phyloP scores from a whole-genome alignment of 2,329 filamentous ascomycete genomes.

The Clarireedia paspali region DNA sequence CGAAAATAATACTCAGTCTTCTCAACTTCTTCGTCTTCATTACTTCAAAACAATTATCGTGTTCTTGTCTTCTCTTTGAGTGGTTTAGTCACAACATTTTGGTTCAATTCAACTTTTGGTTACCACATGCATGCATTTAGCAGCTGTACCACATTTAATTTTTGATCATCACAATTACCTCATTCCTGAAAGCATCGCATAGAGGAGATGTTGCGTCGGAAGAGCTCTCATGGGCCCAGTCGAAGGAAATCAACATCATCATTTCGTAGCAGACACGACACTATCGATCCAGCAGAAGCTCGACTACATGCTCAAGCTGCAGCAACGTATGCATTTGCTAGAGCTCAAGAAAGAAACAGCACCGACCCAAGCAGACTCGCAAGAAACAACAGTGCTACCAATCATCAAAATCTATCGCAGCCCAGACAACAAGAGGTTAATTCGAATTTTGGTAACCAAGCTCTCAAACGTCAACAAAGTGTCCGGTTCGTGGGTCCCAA shows the following conservation, averaged over 20 bases:
- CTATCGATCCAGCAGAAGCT: constrained; percentile 41
- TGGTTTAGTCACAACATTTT: constrained; percentile 6
- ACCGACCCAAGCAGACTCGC: constrained; percentile 27
- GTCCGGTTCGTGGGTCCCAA: constrained; percentile 40
- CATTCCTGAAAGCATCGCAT: constrained; percentile 16
- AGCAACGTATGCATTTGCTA: constrained; percentile 51
- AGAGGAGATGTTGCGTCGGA: constrained; percentile 28
- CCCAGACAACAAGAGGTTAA: constrained; percentile 16
- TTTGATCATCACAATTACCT: constrained; percentile 22
- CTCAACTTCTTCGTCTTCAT: constrained; percentile 32
- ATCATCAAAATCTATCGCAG: constrained; percentile 7
- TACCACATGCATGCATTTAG: constrained; percentile 22
- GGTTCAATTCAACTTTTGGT: constrained; percentile 25
- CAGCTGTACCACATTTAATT: constrained; percentile 25
- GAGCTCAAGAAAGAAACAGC: constrained; percentile 38
- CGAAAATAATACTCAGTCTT: background rate
- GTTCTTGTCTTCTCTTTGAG: constrained; percentile 8
- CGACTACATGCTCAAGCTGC: constrained; percentile 55
- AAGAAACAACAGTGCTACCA: constrained; percentile 12
- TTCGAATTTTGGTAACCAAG: constrained; percentile 19
- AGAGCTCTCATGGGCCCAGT: constrained; percentile 38
- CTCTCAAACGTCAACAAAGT: constrained; percentile 42
- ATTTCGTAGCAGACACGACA: constrained; percentile 38
- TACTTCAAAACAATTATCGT: constrained; percentile 19
- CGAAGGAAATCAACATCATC: constrained; percentile 49